Conservation (phyloP, 345 rosid species). For the Arabis alpina region DNA sequence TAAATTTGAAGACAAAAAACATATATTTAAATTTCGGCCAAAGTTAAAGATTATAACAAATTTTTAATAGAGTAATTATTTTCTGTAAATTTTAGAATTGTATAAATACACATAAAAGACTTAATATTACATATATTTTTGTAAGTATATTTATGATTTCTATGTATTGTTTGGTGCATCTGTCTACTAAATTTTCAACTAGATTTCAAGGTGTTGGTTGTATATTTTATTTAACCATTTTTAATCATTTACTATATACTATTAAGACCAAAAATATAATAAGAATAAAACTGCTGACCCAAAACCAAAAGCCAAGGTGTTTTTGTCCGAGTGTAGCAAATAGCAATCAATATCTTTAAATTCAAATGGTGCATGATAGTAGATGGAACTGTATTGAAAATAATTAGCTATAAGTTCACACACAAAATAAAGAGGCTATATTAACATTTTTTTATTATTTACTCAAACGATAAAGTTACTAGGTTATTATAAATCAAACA, state of each 20-base stretch:
- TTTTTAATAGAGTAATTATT: neutral
- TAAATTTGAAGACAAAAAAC: no score
- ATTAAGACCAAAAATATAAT: neutral
- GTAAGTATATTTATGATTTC: neutral
- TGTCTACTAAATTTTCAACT: slow-evolving; percentile 1
- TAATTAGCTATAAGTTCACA: neutral
- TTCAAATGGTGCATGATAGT: slow-evolving; percentile 9
- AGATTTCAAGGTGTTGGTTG: slow-evolving; percentile 1
- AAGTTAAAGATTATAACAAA: neutral
- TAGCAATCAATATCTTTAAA: neutral
- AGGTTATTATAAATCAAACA: neutral
- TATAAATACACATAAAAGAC: neutral
- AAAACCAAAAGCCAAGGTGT: slow-evolving; percentile 19
- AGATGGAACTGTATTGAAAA: neutral
- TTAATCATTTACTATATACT: neutral
- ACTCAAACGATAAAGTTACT: neutral
- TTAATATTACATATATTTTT: neutral
- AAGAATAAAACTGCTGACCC: slow-evolving; percentile 6
- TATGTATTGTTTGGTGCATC: slow-evolving; percentile 2
- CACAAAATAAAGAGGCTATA: no score
- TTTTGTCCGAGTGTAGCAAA: slow-evolving; percentile 2
- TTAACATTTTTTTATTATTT: neutral
- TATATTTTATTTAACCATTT: neutral
- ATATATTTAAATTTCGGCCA: neutral
- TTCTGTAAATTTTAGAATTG: neutral